These are phyloP conservation scores for Aspergillus ibericus DNA, from an alignment of 2,329 filamentous ascomycete genomes.

Conservation along the genomic window DNA sequence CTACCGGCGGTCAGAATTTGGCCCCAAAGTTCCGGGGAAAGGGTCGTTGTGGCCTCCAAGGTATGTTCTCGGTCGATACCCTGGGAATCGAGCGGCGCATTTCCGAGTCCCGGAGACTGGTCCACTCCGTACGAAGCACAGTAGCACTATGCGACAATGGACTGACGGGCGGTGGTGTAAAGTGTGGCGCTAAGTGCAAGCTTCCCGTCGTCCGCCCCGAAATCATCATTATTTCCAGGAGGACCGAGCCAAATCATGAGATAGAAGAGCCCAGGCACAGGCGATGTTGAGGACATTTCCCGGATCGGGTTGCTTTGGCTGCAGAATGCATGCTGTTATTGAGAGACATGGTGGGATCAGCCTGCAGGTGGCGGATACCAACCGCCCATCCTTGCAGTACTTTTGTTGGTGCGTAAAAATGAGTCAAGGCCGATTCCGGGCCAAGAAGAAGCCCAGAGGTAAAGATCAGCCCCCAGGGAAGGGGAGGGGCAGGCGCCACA, in stretches of 20 bases:
- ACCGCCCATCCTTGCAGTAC: constrained; percentile 19
- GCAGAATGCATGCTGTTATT: constrained; percentile 12
- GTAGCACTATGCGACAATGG: constrained; percentile 14
- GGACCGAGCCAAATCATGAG: constrained; percentile 14
- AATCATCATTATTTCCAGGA: constrained; percentile 5
- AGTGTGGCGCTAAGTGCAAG: constrained; percentile 20
- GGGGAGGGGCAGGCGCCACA: neutral
- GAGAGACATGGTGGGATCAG: constrained; percentile 8
- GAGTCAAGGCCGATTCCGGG: constrained; percentile 12
- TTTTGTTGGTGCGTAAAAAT: constrained; percentile 6
- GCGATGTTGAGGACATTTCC: constrained; percentile 10
- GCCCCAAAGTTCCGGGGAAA: constrained; percentile 17
- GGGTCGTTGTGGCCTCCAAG: constrained; percentile 9
- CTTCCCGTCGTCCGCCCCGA: constrained; percentile 18
- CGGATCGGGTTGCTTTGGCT: constrained; percentile 14
- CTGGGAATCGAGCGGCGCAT: constrained; percentile 6
- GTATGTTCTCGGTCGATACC: constrained; percentile 4
- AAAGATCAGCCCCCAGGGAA: constrained; percentile 18
- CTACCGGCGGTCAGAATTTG: constrained; percentile 16
- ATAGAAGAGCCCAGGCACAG: constrained; percentile 3
- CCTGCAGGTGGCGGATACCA: constrained; percentile 9
- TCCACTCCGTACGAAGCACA: constrained; percentile 10
- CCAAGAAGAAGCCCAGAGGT: constrained; percentile 3
- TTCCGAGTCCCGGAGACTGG: constrained; percentile 9
- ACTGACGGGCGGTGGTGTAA: constrained; percentile 11